Conservation (phyloP, 2,329 filamentous ascomycete species). For the Parastagonospora avenae region DNA sequence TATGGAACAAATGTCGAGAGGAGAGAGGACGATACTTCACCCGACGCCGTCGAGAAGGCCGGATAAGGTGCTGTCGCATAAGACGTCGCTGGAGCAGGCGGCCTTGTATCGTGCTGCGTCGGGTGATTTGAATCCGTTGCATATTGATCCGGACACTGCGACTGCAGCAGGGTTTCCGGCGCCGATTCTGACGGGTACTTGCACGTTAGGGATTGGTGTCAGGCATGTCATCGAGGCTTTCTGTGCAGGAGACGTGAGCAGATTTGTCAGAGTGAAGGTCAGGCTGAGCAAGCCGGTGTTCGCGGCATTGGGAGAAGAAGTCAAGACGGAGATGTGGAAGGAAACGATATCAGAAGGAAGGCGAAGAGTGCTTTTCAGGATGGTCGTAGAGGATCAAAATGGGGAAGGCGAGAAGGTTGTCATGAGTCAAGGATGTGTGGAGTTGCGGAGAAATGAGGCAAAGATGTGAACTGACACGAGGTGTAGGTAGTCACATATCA, state of each 20-base stretch:
- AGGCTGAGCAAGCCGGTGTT: slow-evolving; percentile 16
- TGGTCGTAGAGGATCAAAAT: slow-evolving; percentile 2
- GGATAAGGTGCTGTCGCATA: slow-evolving; percentile 8
- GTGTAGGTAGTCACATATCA: too few relatives aligned
- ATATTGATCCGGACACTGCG: slow-evolving; percentile 16
- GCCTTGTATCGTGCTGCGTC: slow-evolving; percentile 18
- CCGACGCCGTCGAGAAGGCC: slow-evolving; percentile 5
- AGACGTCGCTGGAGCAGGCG: slow-evolving; percentile 14
- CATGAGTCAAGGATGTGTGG: slow-evolving; percentile 7
- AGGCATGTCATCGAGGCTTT: slow-evolving; percentile 17
- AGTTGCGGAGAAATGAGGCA: neutral
- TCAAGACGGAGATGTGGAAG: slow-evolving; percentile 19
- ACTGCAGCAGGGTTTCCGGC: slow-evolving; percentile 13
- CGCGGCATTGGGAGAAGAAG: slow-evolving; percentile 7
- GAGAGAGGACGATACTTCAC: slow-evolving; percentile 4
- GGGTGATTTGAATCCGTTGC: slow-evolving; percentile 14
- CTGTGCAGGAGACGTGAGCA: slow-evolving; percentile 9
- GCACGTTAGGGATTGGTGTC: slow-evolving; percentile 15
- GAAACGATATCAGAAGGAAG: neutral
- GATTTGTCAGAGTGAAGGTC: slow-evolving; percentile 14
- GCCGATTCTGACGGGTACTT: slow-evolving; percentile 16
- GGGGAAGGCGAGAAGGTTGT: slow-evolving; percentile 9
- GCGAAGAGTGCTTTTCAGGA: slow-evolving; percentile 9
- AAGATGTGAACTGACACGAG: neutral
- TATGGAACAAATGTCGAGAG: slow-evolving; percentile 2